phyloP scores from a whole-genome alignment of 2,329 filamentous ascomycete species.

The Beauveria australis region DNA sequence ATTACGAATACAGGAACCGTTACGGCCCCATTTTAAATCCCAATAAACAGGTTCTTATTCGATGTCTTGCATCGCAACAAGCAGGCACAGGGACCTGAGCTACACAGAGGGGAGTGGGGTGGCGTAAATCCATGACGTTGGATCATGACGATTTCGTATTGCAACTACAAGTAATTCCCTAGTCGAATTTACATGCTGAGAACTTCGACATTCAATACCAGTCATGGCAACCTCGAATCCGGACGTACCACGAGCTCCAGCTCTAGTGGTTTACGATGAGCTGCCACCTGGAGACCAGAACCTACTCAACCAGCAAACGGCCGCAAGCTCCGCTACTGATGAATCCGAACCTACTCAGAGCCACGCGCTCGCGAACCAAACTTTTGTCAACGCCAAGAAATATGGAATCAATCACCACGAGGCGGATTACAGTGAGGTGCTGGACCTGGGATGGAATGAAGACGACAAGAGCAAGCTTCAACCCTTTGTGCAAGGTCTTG shows the following conservation, averaged over 20 bases:
- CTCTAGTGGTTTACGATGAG: background rate
- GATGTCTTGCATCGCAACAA: too few species aligned
- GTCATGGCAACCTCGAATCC: background rate
- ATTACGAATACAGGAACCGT: too few species aligned
- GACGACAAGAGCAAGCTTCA: slow-evolving; percentile 45
- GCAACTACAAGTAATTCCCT: too few species aligned
- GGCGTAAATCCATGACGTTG: too few species aligned
- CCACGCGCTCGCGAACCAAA: slow-evolving; percentile 26
- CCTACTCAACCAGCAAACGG: background rate
- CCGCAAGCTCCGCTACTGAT: background rate
- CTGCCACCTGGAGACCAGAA: background rate
- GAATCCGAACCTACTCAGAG: slow-evolving; percentile 24
- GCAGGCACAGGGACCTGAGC: too few species aligned
- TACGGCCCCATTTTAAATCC: too few species aligned
- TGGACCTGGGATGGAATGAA: slow-evolving; percentile 59
- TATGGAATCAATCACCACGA: slow-evolving; percentile 29
- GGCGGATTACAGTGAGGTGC: slow-evolving; percentile 44
- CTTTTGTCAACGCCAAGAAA: slow-evolving; percentile 5
- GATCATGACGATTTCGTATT: too few species aligned
- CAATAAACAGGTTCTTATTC: too few species aligned
- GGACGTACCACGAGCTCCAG: background rate
- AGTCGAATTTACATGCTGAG: too few species aligned
- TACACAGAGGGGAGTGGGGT: too few species aligned
- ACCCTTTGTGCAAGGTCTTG: slow-evolving; percentile 58
- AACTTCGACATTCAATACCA: too few species aligned